Evolutionary conservation across 495 filamentous ascomycete genomes (phyloP).

Genomic region (Oidiodendron maius): DNA sequence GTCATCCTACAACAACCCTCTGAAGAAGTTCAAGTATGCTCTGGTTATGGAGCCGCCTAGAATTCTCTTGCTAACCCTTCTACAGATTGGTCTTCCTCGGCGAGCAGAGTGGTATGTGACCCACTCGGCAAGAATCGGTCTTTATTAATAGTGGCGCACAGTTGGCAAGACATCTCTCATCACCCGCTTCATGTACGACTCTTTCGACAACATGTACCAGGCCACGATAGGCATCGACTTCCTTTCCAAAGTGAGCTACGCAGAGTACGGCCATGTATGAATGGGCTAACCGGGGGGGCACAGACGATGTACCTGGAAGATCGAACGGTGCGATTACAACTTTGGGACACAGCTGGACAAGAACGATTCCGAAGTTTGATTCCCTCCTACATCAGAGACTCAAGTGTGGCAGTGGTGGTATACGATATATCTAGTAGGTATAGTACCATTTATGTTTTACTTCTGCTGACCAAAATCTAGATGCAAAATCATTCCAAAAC

Average conservation of each 20-base stretch:
- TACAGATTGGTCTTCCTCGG: constrained; percentile 89
- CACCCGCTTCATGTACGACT: constrained; percentile 99
- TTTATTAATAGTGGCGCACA: constrained; percentile 27
- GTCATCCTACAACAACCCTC: constrained; percentile 93
- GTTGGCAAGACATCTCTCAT: constrained; percentile 98
- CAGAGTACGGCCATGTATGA: neutral
- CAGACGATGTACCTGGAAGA: constrained; percentile 99
- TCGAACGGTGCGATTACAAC: constrained; percentile 90
- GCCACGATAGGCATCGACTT: constrained; percentile 99
- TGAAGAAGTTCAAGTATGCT: constrained; percentile 98
- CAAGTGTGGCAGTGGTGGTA: constrained; percentile 92
- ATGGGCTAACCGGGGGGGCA: constrained; percentile 11
- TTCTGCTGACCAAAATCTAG: constrained; percentile 26
- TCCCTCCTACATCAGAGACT: constrained; percentile 96
- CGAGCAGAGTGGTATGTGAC: constrained; percentile 85
- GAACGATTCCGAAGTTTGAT: constrained; percentile 96
- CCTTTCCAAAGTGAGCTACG: constrained; percentile 73
- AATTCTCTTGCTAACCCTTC: constrained; percentile 7
- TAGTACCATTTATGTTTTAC: neutral
- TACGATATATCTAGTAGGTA: constrained; percentile 88
- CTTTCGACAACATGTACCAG: constrained; percentile 99
- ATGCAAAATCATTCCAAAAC: constrained; percentile 92
- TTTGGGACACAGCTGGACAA: constrained; percentile 98
- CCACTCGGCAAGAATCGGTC: neutral
- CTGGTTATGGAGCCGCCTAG: constrained; percentile 14